Evolutionary conservation across 2,329 filamentous ascomycete species (phyloP), one percentile per base, ranked within the genome.

Genomic region (Coleophoma eucalyptorum): DNA sequence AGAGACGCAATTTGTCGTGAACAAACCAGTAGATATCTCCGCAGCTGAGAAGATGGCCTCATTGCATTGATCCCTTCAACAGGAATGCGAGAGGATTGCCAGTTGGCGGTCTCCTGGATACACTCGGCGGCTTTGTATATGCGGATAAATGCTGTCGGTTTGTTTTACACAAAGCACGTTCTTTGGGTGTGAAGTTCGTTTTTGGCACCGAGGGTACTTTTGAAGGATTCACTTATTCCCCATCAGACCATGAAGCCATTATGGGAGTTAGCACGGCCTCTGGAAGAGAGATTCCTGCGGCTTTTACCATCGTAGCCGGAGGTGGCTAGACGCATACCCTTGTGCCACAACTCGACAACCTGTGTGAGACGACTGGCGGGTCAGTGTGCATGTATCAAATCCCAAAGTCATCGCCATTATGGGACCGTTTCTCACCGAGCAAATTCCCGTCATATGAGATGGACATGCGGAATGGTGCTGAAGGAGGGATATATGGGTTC

Each of bases 401-500:
- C 20, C 42, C 42, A n/a, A 7, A 3, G 6, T 2, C 2, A 8
- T 41, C n/a, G 4, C 12, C 37, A 18, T 44, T 44, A n/a, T 44
- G 11, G 7, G 42, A 44, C n/a, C n/a, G 42, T 7, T 44, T 44
- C 20, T 26, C 42, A 3, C 42, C 42, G 11, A 16, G 4, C 2
- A 44, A 44, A 18, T 44, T 44, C 18, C 42, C 42, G 3, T 6
- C 42, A 13, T 44, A 16, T 7, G 11, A 7, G 8, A 21, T 12
- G n/a, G n/a, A 44, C 6, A 16, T 44, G 7, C 42, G 42, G 2
- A 21, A 2, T 32, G 42, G 42, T 44, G n/a, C 42, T 3, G 2
- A 44, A n/a, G 19, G 42, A 11, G 42, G 42, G 8, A 15, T 44
- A 16, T 70, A 72, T 48, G 68, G 69, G 15, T 71, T 72, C 46